Evolutionary conservation across 305 asterid genomes (phyloP), one percentile per base, ranked within the genome.

Genomic region (Solanum hybrid): DNA sequence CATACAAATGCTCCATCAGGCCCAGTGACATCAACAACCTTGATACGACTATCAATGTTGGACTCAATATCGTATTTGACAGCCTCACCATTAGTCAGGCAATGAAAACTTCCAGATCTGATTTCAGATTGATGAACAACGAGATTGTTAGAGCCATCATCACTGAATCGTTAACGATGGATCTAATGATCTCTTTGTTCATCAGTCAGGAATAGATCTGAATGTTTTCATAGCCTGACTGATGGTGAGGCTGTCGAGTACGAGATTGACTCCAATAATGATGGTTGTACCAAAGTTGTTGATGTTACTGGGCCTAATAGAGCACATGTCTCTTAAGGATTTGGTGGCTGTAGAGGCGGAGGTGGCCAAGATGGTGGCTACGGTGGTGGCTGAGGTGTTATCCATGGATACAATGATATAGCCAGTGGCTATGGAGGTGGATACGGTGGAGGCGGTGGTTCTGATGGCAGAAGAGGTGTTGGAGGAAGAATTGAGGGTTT

Each of bases 191-290:
- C 92, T 95, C 2, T 94, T 94, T 37, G 97, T 93, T n/a, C 97
- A 95, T 86, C 95, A 94, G 29, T 90, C 95, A 4, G 95, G 91
- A 86, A 95, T 90, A 94, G 90, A 75, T 85, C 95, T n/a, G 95
- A 92, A 45, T 95, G 96, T 1, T 94, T 93, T 15, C 91, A 95
- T 34, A 92, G 94, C 35, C 94, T 95, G 31, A 91, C 94, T 15
- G 95, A 94, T 89, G 96, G 95, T 19, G 96, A 95, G 64, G 38
- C 87, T 19, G 94, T 94, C 0, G 95, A 92, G 90, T 95, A 92
- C 90, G 87, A 79, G 90, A 90, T 93, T 32, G 94, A 88, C 35
- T 85, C 78, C 10, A 37, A 92, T 10, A 93, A 91, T 3, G 95
- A 94, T 71, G 95, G 94, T 14, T 92, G 94, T 40, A 94, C 90